Evolutionary conservation across 2,329 filamentous ascomycete species (phyloP).

Genomic region (Colletotrichum falcatum): DNA sequence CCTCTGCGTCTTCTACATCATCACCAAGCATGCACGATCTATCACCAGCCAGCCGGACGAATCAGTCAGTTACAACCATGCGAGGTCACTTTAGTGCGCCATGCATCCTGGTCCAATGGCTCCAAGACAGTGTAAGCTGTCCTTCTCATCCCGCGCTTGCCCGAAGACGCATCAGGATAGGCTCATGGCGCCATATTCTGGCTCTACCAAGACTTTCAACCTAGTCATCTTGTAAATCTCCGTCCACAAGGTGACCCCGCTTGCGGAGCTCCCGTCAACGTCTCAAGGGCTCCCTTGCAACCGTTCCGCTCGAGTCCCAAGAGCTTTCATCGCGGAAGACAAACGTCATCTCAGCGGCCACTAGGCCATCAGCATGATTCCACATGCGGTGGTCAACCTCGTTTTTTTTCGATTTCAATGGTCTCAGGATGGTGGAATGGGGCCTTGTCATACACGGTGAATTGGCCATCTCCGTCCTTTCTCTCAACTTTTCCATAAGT

Average conservation of each 20-base stretch:
- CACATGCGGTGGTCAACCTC: not conserved
- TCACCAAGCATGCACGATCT: slow-evolving; percentile 5
- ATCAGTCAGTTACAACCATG: not conserved
- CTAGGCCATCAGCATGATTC: not conserved
- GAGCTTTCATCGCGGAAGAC: not conserved
- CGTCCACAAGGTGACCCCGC: not conserved
- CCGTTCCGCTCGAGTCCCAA: slow-evolving; percentile 11
- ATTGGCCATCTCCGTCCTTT: not conserved
- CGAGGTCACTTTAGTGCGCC: not conserved
- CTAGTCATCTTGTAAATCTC: slow-evolving; percentile 5
- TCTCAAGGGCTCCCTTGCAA: slow-evolving; percentile 15
- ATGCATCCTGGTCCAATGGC: not conserved
- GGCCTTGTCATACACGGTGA: not conserved
- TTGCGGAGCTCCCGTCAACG: slow-evolving; percentile 6
- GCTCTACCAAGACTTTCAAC: not conserved
- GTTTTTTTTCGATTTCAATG: not conserved
- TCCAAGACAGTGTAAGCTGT: slow-evolving; percentile 21
- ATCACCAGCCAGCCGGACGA: not conserved
- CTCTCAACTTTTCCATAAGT: slow-evolving; percentile 22
- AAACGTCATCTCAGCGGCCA: slow-evolving; percentile 2
- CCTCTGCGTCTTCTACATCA: slow-evolving; percentile 1
- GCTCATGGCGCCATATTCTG: slow-evolving; percentile 9
- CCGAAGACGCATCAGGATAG: slow-evolving; percentile 12
- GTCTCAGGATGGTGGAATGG: not conserved
- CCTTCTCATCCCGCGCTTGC: not conserved